Conservation (phyloP, 164 flowering plant genomes). For the Liquidambar formosana region DNA sequence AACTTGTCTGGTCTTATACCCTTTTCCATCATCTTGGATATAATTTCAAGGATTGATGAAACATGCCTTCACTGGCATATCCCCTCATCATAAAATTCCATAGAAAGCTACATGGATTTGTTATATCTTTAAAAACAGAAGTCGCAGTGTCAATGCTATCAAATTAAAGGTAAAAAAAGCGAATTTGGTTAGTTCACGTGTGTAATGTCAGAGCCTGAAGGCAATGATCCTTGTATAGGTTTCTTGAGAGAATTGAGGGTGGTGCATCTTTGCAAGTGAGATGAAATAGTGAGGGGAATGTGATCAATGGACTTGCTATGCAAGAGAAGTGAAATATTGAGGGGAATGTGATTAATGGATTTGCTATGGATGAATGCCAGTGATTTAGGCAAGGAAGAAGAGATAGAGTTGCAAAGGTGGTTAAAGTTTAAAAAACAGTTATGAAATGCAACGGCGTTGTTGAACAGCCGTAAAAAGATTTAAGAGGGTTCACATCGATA, state of each 20-base stretch:
- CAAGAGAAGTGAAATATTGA: too few species aligned
- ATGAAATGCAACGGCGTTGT: neutral
- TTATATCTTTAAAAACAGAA: too few species aligned
- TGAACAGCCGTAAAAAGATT: neutral
- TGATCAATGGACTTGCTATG: neutral
- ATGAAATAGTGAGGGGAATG: too few species aligned
- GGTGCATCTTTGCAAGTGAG: slow-evolving; percentile 18
- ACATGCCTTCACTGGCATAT: slow-evolving; percentile 19
- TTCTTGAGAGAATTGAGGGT: slow-evolving; percentile 21
- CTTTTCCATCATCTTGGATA: slow-evolving; percentile 24
- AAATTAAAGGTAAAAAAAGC: slow-evolving; percentile 21
- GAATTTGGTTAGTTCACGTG: slow-evolving; percentile 19
- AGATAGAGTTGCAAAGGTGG: slow-evolving; percentile 2
- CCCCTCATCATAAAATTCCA: slow-evolving; percentile 32
- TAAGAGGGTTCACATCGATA: neutral
- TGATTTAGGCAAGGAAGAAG: slow-evolving; percentile 10
- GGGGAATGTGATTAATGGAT: too few species aligned
- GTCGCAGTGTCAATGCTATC: slow-evolving; percentile 14
- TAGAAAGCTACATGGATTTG: slow-evolving; percentile 28
- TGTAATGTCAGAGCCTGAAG: slow-evolving; percentile 23
- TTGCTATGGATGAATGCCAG: too few species aligned
- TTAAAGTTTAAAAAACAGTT: too few species aligned
- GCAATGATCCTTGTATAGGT: slow-evolving; percentile 22
- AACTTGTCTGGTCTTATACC: slow-evolving; percentile 32
- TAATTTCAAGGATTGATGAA: slow-evolving; percentile 18